These are phyloP conservation scores for Fusarium subtropicale DNA, from an alignment of 2,329 filamentous ascomycete genomes.

Conservation along the genomic window DNA sequence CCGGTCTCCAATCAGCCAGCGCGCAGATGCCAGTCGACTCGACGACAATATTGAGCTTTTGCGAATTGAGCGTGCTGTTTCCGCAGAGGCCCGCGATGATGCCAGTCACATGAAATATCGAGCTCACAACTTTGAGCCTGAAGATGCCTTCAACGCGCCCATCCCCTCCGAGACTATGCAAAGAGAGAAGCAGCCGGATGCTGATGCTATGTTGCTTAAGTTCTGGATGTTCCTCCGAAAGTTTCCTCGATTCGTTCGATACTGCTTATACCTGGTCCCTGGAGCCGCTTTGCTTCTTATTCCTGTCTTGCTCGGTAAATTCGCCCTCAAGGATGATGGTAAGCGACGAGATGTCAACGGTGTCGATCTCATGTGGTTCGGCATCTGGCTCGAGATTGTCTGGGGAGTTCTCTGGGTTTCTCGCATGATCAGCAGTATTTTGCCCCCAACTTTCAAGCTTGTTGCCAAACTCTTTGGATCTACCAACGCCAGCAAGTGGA, in stretches of 20 bases:
- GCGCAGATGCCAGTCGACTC: slow-evolving; percentile 54
- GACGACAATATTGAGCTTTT: slow-evolving; percentile 63
- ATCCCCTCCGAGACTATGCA: slow-evolving; percentile 43
- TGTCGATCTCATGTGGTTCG: slow-evolving; percentile 88
- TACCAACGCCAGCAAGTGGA: slow-evolving; percentile 93
- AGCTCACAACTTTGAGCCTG: slow-evolving; percentile 53
- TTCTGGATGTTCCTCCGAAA: slow-evolving; percentile 60
- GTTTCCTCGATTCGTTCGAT: slow-evolving; percentile 63
- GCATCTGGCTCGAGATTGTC: slow-evolving; percentile 92
- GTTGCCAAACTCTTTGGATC: slow-evolving; percentile 80
- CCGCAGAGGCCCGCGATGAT: slow-evolving; percentile 56
- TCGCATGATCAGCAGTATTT: slow-evolving; percentile 63
- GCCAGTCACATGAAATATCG: slow-evolving; percentile 46
- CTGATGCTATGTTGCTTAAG: slow-evolving; percentile 53
- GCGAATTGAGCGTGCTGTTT: slow-evolving; percentile 60
- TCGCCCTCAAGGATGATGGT: slow-evolving; percentile 51
- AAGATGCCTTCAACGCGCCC: slow-evolving; percentile 60
- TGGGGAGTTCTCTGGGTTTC: slow-evolving; percentile 92
- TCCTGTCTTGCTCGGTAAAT: slow-evolving; percentile 59
- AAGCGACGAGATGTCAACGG: slow-evolving; percentile 64
- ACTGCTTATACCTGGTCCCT: slow-evolving; percentile 61
- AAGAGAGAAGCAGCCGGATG: slow-evolving; percentile 48
- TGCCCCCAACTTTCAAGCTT: slow-evolving; percentile 60
- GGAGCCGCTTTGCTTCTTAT: slow-evolving; percentile 59
- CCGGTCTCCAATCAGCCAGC: slow-evolving; percentile 46